Conservation (phyloP, 2,329 filamentous ascomycete genomes). For the Aspergillus udagawae region DNA sequence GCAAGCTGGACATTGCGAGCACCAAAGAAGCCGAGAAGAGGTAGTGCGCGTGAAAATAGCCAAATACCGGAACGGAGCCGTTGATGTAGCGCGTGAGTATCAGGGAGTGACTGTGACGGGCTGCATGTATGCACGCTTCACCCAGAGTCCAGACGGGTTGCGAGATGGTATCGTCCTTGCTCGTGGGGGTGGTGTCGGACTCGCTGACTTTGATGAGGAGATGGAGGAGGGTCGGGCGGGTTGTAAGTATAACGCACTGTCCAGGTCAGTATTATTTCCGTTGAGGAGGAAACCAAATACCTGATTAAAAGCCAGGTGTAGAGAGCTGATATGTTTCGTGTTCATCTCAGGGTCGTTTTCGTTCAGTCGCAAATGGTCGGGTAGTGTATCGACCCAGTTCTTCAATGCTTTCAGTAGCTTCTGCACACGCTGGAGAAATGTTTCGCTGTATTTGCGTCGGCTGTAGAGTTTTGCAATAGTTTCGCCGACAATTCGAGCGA, state of each 20-base stretch:
- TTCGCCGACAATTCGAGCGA: constrained; percentile 35
- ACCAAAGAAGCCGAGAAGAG: constrained; percentile 37
- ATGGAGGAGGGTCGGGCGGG: constrained; percentile 37
- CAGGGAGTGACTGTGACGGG: constrained; percentile 34
- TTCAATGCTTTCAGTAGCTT: constrained; percentile 37
- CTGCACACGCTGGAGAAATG: constrained; percentile 39
- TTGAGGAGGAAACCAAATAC: constrained; percentile 2
- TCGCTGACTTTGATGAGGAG: constrained; percentile 33
- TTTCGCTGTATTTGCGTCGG: constrained; percentile 33
- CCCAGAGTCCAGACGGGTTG: constrained; percentile 34
- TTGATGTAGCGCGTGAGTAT: constrained; percentile 38
- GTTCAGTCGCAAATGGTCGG: constrained; percentile 31
- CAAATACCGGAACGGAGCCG: constrained; percentile 36
- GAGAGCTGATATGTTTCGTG: constrained; percentile 28
- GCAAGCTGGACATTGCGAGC: constrained; percentile 35
- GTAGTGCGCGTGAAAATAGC: constrained; percentile 39
- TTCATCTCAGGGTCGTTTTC: constrained; percentile 30
- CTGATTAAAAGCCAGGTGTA: constrained; percentile 39
- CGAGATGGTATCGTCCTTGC: constrained; percentile 25
- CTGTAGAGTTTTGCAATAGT: constrained; percentile 34
- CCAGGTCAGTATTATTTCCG: not conserved
- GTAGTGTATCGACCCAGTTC: constrained; percentile 36
- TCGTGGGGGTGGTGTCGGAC: constrained; percentile 4
- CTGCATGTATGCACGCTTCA: constrained; percentile 38
- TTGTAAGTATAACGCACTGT: constrained; percentile 38